phyloP scores from a whole-genome alignment of 2,329 filamentous ascomycete genomes.

The Cercospora brassicicola region DNA sequence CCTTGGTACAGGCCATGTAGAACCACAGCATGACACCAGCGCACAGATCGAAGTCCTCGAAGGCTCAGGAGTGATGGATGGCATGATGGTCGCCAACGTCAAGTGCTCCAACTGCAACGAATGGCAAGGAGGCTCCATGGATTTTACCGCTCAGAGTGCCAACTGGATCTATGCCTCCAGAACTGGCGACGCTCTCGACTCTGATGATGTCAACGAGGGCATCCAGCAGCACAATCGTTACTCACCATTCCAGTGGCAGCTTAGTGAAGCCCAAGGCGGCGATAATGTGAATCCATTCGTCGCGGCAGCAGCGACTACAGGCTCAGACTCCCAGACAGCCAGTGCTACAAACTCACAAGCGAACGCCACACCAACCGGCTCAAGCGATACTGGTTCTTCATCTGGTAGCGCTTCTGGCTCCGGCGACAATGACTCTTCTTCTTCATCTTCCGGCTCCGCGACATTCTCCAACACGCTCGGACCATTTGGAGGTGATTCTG shows the following conservation, averaged over 20 bases:
- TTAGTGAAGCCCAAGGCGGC: slow-evolving; percentile 54
- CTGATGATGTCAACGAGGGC: slow-evolving; percentile 45
- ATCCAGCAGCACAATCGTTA: slow-evolving; percentile 51
- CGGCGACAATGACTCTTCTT: neutral
- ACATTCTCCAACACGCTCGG: slow-evolving; percentile 16
- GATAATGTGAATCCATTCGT: slow-evolving; percentile 48
- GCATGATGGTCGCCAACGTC: slow-evolving; percentile 58
- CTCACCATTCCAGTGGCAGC: slow-evolving; percentile 48
- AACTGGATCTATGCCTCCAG: slow-evolving; percentile 55
- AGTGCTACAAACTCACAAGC: slow-evolving; percentile 8
- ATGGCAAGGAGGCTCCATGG: slow-evolving; percentile 56
- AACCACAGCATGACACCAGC: slow-evolving; percentile 46
- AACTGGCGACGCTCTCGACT: slow-evolving; percentile 50
- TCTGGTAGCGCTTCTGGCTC: slow-evolving; percentile 17
- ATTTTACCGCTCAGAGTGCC: slow-evolving; percentile 47
- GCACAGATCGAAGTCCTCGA: slow-evolving; percentile 53
- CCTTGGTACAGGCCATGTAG: slow-evolving; percentile 45
- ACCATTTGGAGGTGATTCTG: slow-evolving; percentile 26
- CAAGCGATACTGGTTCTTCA: slow-evolving; percentile 19
- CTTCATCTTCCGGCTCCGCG: slow-evolving; percentile 11
- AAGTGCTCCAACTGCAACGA: slow-evolving; percentile 55
- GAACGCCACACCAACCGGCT: neutral
- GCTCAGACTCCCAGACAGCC: slow-evolving; percentile 8
- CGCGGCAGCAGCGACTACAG: neutral
- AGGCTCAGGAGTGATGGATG: slow-evolving; percentile 55